Evolutionary conservation across 371 early-diverging fungal genomes (phyloP).

Genomic region (Neoconidiobolus thromboides): DNA sequence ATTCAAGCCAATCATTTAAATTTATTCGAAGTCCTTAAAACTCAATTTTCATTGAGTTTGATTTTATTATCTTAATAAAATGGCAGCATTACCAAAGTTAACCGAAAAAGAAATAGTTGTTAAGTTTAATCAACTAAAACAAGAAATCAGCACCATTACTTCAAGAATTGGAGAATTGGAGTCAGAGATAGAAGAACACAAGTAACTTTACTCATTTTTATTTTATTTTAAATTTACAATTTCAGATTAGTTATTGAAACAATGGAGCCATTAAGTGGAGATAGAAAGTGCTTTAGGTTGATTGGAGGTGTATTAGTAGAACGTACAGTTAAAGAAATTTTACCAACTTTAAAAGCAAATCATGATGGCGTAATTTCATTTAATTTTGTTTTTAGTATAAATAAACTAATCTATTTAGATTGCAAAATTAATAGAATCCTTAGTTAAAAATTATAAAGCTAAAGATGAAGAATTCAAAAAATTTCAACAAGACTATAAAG

Average conservation of each 20-base stretch:
- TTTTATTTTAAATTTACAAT: background rate
- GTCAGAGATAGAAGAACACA: slow-evolving; percentile 85
- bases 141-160: slow-evolving; percentile 66
- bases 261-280: slow-evolving; percentile 53
- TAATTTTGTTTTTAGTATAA: background rate
- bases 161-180: slow-evolving; percentile 88
- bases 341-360: slow-evolving; percentile 77
- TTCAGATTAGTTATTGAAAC: slow-evolving; percentile 81
- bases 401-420: slow-evolving; percentile 24
- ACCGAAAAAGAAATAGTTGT: slow-evolving; percentile 39
- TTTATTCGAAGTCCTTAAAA: no score
- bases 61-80: background rate
- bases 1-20: no score
- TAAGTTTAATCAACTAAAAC: slow-evolving; percentile 63
- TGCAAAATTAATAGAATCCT: slow-evolving; percentile 47
- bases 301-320: slow-evolving; percentile 87
- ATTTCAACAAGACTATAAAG: slow-evolving; percentile 66
- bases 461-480: slow-evolving; percentile 75
- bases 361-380: slow-evolving; percentile 43
- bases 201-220: slow-evolving; percentile 22
- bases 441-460: slow-evolving; percentile 57
- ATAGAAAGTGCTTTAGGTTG: slow-evolving; percentile 82
- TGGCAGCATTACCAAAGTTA: background rate
- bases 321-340: slow-evolving; percentile 75
- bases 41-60: no score